These are phyloP conservation scores for Dalechampia spathulata DNA, from an alignment of 441 rosid genomes.

Conservation along the genomic window DNA sequence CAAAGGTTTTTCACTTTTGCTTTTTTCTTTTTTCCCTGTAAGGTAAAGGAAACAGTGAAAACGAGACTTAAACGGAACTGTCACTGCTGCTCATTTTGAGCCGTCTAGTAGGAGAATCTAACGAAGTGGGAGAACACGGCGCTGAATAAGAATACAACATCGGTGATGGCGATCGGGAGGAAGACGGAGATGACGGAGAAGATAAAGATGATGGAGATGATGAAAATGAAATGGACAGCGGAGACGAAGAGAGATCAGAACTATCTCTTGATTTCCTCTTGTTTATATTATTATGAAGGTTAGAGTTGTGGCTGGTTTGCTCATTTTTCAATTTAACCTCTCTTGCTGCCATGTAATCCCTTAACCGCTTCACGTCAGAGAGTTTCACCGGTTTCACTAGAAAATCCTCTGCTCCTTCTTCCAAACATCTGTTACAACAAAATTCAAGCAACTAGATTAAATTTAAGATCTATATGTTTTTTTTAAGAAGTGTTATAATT, in stretches of 20 bases:
- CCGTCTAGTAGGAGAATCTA: conserved; percentile 40
- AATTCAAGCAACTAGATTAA: not conserved
- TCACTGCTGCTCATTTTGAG: conserved; percentile 31
- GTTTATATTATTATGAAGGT: conserved; percentile 3
- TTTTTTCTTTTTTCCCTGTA: not conserved
- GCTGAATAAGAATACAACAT: conserved; percentile 15
- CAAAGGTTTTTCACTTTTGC: not conserved
- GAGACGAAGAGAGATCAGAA: conserved; percentile 22
- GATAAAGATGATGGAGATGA: conserved; percentile 19
- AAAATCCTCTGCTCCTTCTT: conserved; percentile 98
- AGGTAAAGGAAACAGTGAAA: not conserved
- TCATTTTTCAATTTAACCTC: conserved; percentile 27
- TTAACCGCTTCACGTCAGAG: conserved; percentile 72
- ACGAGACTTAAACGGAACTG: conserved; percentile 14
- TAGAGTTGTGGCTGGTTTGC: not conserved
- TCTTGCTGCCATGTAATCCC: conserved; percentile 34
- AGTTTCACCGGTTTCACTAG: conserved; percentile 86
- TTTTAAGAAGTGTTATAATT: too few relatives aligned
- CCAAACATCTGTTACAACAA: conserved; percentile 52
- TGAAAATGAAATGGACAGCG: conserved; percentile 27
- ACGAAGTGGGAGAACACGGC: conserved; percentile 38
- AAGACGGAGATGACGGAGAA: conserved; percentile 23
- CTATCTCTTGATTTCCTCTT: conserved; percentile 52
- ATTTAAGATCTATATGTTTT: not conserved
- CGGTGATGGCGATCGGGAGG: conserved; percentile 21